Evolutionary conservation across 495 filamentous ascomycete genomes (phyloP).

Genomic region (Penicillium paxilli): DNA sequence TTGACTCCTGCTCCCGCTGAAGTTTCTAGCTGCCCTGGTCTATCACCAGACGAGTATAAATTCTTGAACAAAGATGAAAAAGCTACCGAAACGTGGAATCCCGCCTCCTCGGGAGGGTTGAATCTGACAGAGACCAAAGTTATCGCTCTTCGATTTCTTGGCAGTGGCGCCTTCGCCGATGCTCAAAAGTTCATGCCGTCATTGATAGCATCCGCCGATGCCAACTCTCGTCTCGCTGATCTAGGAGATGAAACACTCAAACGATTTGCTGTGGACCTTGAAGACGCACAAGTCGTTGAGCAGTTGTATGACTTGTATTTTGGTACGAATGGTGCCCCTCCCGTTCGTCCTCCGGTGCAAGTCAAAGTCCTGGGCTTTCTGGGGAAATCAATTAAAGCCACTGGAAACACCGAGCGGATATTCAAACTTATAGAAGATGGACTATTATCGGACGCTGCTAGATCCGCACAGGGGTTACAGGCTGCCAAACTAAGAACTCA

Average conservation of each 20-base stretch:
- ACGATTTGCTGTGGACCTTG: slow-evolving; percentile 63
- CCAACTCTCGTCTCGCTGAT: slow-evolving; percentile 77
- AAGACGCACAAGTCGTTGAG: slow-evolving; percentile 62
- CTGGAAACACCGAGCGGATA: slow-evolving; percentile 63
- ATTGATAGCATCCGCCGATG: slow-evolving; percentile 76
- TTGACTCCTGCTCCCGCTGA: slow-evolving; percentile 50
- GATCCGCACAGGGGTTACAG: slow-evolving; percentile 62
- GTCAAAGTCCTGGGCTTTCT: slow-evolving; percentile 72
- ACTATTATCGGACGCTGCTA: slow-evolving; percentile 49
- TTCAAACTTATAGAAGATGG: slow-evolving; percentile 68
- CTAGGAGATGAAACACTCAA: slow-evolving; percentile 85
- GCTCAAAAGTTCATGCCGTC: slow-evolving; percentile 79
- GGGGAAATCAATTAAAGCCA: slow-evolving; percentile 71
- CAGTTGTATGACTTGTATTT: slow-evolving; percentile 71
- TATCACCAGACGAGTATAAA: slow-evolving; percentile 66
- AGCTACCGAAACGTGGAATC: slow-evolving; percentile 70
- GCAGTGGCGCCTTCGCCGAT: slow-evolving; percentile 81
- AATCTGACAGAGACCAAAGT: slow-evolving; percentile 68
- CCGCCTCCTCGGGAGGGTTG: slow-evolving; percentile 57
- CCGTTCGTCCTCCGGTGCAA: slow-evolving; percentile 68
- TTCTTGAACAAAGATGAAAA: slow-evolving; percentile 63
- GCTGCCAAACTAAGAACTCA: slow-evolving; percentile 73
- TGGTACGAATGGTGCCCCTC: slow-evolving; percentile 47
- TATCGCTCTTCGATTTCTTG: slow-evolving; percentile 66
- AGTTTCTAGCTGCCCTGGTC: slow-evolving; percentile 60